Base-by-base conservation (phyloP, 257 asterid genomes). In the Solanum medicagineum region DNA sequence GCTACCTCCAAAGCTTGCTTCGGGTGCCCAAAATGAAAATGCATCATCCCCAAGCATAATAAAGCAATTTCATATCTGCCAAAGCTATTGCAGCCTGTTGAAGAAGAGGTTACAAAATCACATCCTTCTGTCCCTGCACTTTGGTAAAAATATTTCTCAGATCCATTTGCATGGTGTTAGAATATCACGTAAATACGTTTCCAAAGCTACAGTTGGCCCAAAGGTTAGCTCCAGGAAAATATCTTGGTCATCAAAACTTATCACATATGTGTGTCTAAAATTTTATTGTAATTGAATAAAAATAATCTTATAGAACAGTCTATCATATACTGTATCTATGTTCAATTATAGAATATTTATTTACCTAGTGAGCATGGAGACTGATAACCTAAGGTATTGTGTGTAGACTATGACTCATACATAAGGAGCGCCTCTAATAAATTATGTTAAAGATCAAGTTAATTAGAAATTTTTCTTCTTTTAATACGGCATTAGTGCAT, bases 121-220 rank as follows among this genome's bases (percentile, higher is more conserved):
- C 90, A 86, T 86, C 99, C 99, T 92, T 96, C 99, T 77, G 93
- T 95, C 97, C 99, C 99, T 95, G 99, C 99, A 96, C 99, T 96
- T 94, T 90, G 91, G 88, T 88, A 90, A 84, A 66, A 89, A 89
- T 81, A 87, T 62, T 70, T 84, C 87, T 77, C 92, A 90, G 82
- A 81, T 92, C 66, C 88, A 88, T 80, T 86, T 51, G 62, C 83
- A 77, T 51, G 10, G 83, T 66, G 84, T 87, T 53, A 66, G 73
- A 51, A 53, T 73, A 44, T 77, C 83, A 51, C 14, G 16, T 51
- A 17, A 77, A 51, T 77, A 51, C 8, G n/a, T 9, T 40, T 19
- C 79, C 10, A 70, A 40, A 40, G 54, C 29, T 19, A 17, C 7
- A 16, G 29, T 19, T 32, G 16, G 29, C 29, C 53, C 16, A 40